Base-by-base conservation (phyloP, 1,139 yeast species). In the Geotrichum cucujoidarum region DNA sequence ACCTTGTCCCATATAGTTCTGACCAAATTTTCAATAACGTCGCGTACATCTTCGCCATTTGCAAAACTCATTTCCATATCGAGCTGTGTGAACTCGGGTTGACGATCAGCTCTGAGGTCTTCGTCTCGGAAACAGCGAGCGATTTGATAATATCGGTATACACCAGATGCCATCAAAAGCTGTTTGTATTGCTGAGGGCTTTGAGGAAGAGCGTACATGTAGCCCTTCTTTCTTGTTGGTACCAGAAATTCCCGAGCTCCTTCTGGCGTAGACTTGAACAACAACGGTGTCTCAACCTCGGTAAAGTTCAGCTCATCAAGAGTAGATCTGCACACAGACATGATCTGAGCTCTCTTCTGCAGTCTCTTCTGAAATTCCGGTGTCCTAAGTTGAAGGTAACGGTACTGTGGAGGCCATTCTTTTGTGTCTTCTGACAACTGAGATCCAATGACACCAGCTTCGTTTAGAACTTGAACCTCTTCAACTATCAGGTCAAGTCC, bases 131-230 rank as follows among this genome's bases (percentile, higher is more conserved):
- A 92, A 63, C 99, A 92, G 58, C 79, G 81, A 2, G 98, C 98
- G 44, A 94, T 72, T 65, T 92, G 98, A 64, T 81, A 92, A 66
- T 92, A 92, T 43, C 78, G 75, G 47, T 84, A 76, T 40, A 94
- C 79, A 0, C 98, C 99, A 35, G 95, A 83, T 3, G 97, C 95
- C 92, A 92, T 92, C 37, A 92, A 69, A 33, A 92, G 72, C 66
- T 92, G 98, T 62, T 94, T 92, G 61, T 90, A 92, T 62, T 92
- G 98, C 62, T 92, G 99, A 0, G 99, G 99, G 21, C 96, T 86
- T 65, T 92, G 99, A 0, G 97, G 97, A 37, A 92, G 71, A 0
- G 98, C 97, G 63, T 90, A 92, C 64, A 87, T 86, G 38, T 55
- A 57, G 11, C 75, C 72, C 3, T 69, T 65, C 16, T 74, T 67